These are phyloP conservation scores for Chrysanthemum makinoi DNA, from an alignment of 129 eudicot species.

Conservation along the genomic window DNA sequence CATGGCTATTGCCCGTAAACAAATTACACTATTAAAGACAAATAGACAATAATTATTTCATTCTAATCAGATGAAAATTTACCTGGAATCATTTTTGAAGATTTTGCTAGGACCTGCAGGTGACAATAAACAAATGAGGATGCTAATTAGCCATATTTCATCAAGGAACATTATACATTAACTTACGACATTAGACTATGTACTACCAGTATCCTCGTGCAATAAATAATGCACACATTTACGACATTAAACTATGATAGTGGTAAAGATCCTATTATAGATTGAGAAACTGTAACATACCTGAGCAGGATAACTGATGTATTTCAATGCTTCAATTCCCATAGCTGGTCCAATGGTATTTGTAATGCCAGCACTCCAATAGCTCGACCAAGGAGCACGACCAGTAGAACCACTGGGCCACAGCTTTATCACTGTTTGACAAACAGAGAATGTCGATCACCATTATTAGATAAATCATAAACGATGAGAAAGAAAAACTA, in stretches of 20 bases:
- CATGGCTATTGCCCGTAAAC: too few relatives aligned
- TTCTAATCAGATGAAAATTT: conserved; percentile 18
- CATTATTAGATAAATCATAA: background rate
- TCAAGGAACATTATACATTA: conserved; percentile 11
- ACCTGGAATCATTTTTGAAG: conserved; percentile 99
- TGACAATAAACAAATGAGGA: conserved; percentile 29
- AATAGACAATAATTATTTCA: background rate
- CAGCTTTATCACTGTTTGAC: conserved; percentile 63
- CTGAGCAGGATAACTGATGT: conserved; percentile 98
- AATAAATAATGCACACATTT: background rate
- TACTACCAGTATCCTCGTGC: background rate
- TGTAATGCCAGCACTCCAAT: conserved; percentile 98
- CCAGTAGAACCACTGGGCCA: conserved; percentile 68
- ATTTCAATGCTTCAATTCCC: conserved; percentile 96
- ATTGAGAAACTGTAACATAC: conserved; percentile 28
- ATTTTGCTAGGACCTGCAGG: conserved; percentile 91
- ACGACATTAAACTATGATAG: background rate
- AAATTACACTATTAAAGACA: background rate
- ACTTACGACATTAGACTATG: background rate
- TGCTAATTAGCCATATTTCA: conserved; percentile 3
- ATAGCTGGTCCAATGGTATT: conserved; percentile 97
- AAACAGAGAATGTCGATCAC: conserved; percentile 18
- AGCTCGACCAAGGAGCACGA: conserved; percentile 99
- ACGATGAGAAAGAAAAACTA: background rate
- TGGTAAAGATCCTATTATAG: background rate